A percentile compares a stretch with the other conserved stretches of the same genome.
Conservation (phyloP, 345 rosid species). For the Erucastrum elatum region DNA sequence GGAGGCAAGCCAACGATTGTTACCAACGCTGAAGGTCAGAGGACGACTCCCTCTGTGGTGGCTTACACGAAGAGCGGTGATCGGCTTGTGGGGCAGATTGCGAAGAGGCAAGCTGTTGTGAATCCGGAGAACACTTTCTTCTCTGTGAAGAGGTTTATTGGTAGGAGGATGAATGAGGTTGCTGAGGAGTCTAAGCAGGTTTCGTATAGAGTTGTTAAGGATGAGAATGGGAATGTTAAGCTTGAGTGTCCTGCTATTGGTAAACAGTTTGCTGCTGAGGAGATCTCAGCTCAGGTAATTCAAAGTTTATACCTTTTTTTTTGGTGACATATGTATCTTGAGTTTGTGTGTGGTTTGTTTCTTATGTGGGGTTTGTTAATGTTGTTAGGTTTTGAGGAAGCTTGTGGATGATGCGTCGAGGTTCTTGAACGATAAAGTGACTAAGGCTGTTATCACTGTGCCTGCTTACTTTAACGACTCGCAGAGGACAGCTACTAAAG, state of each 20-base stretch:
- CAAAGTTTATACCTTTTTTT: background rate
- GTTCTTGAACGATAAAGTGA: constrained; percentile 65
- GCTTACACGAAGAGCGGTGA: constrained; percentile 94
- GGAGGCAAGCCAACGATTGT: constrained; percentile 99
- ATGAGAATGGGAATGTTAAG: constrained; percentile 92
- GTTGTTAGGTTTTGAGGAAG: constrained; percentile 80
- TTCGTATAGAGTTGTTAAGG: constrained; percentile 77
- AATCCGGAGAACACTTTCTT: constrained; percentile 97
- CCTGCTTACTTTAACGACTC: constrained; percentile 87
- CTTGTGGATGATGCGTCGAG: constrained; percentile 95
- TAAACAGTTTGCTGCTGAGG: constrained; percentile 94
- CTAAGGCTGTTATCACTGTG: constrained; percentile 68
- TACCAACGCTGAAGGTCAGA: constrained; percentile 92
- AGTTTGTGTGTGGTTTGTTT: background rate
- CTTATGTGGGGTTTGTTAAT: background rate
- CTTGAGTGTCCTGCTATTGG: constrained; percentile 91
- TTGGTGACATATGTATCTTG: background rate
- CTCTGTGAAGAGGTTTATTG: constrained; percentile 96
- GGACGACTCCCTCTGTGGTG: constrained; percentile 96
- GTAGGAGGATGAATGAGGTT: constrained; percentile 94
- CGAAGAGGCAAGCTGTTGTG: constrained; percentile 93
- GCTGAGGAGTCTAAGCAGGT: constrained; percentile 96
- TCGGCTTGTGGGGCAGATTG: constrained; percentile 92
- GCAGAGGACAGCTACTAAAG: constrained; percentile 96
- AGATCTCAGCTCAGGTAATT: constrained; percentile 97